phyloP scores from a whole-genome alignment of 2,329 filamentous ascomycete species.

The Fusarium falciforme region DNA sequence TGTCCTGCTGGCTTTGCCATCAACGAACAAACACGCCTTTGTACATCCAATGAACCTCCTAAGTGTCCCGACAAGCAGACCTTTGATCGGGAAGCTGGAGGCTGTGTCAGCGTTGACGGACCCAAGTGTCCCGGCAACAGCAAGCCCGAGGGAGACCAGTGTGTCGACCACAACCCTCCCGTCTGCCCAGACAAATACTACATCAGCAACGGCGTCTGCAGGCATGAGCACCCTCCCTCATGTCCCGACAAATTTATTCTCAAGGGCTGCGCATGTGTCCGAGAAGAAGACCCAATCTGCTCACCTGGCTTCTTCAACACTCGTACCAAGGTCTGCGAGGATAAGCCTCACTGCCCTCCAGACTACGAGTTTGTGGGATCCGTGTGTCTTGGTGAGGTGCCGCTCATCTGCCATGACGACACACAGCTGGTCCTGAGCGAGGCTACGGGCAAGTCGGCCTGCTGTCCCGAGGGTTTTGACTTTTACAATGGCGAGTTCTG shows the following conservation, averaged over 20 bases:
- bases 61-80: not conserved
- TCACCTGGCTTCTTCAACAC: slow-evolving; percentile 18
- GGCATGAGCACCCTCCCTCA: not conserved
- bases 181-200: not conserved
- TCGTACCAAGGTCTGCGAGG: slow-evolving; percentile 19
- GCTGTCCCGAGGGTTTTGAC: not conserved
- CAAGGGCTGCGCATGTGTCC: slow-evolving; percentile 14
- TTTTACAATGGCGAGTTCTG: not conserved
- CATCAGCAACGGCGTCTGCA: slow-evolving; percentile 7
- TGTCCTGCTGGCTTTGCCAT: slow-evolving; percentile 22
- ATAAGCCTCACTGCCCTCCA: slow-evolving; percentile 9
- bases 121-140: not conserved
- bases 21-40: slow-evolving; percentile 8
- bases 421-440: not conserved
- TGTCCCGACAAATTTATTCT: slow-evolving; percentile 3
- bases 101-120: slow-evolving; percentile 6
- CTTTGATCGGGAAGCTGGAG: slow-evolving; percentile 1
- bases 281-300: slow-evolving; percentile 3
- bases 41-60: slow-evolving; percentile 9
- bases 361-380: slow-evolving; percentile 1
- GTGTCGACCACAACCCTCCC: not conserved
- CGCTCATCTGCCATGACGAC: not conserved
- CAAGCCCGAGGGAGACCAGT: slow-evolving; percentile 4
- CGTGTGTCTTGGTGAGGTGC: not conserved
- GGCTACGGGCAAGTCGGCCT: not conserved